These are phyloP conservation scores for Areca catechu DNA, from an alignment of 176 grass and related monocot genomes.

Conservation along the genomic window DNA sequence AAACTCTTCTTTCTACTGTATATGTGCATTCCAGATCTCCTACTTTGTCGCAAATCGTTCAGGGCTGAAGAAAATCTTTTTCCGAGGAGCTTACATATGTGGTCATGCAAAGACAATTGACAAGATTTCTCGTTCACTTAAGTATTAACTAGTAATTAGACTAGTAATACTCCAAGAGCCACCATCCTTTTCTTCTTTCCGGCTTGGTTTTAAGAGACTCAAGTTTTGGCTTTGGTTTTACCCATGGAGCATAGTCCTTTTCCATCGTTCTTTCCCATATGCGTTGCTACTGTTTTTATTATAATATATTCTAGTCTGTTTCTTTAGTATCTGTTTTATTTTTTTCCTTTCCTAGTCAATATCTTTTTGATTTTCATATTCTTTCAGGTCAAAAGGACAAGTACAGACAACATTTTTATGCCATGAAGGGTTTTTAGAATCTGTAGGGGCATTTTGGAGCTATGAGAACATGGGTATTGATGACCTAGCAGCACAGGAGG, in stretches of 20 bases:
- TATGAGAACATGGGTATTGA: conserved; percentile 99
- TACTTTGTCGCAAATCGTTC: conserved; percentile 96
- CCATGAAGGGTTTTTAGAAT: conserved; percentile 91
- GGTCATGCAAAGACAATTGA: conserved; percentile 93
- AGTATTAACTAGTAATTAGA: conserved; percentile 73
- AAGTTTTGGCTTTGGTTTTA: no score
- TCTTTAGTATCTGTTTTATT: no score
- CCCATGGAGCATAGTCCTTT: no score
- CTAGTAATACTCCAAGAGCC: neutral
- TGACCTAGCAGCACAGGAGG: conserved; percentile 68
- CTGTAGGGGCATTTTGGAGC: conserved; percentile 97
- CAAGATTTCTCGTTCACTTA: conserved; percentile 88
- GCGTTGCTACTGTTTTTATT: no score
- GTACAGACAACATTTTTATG: conserved; percentile 94
- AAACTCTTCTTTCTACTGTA: neutral
- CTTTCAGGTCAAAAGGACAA: conserved; percentile 91
- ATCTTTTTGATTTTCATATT: neutral
- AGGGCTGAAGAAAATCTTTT: conserved; percentile 89
- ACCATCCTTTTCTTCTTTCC: no score
- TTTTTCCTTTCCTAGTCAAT: no score
- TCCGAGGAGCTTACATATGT: conserved; percentile 87
- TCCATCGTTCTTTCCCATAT: no score
- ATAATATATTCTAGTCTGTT: no score
- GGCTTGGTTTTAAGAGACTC: no score
- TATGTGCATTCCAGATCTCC: conserved; percentile 58